Base-by-base conservation (phyloP, 2,329 filamentous ascomycete species). In the Penicillium crustosum region DNA sequence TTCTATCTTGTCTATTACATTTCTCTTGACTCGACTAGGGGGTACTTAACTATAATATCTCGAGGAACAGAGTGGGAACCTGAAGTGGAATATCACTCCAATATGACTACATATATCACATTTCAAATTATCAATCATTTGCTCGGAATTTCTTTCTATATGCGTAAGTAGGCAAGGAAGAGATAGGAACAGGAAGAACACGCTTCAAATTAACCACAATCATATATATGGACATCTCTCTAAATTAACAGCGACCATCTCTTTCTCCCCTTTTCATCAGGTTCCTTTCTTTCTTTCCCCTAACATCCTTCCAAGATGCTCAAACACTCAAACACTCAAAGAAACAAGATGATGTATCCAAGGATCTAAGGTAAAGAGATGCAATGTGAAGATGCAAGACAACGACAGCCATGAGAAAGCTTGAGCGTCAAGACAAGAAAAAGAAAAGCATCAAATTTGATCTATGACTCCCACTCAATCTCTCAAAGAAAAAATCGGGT, bases 141-240 rank as follows among this genome's bases (percentile, higher is more conserved):
- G 21, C 5, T 21, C 1, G 0, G 4, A 4, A 10, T 19, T 21
- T 33, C 1, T 17, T 23, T 47, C 1, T 27, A 55, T 27, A 5
- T 4, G 10, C 17, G 13, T 3, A 36, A 48, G 21, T 7, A 47
- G 13, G n/a, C 6, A 47, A 42, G 12, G 10, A 9, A 33, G 2
- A 29, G 21, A 35, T 15, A 35, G 3, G 15, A 29, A 25, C 42
- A 39, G 25, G 25, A 54, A 31, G 43, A 57, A 43, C 23, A 57
- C 43, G 36, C 50, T 57, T 49, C 36, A 57, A 36, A 57, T 57
- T 43, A 44, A 35, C 7, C 36, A 47, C 44, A 53, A 53, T 53
- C 27, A 55, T 42, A 48, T 57, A 43, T 29, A 49, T 23, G 27
- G 43, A 60, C 55, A 53, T 53, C 39, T 49, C 53, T 57, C 49